Base-by-base conservation (phyloP, 192 early-diverging fungal genomes). In the Coemansia sp. region DNA sequence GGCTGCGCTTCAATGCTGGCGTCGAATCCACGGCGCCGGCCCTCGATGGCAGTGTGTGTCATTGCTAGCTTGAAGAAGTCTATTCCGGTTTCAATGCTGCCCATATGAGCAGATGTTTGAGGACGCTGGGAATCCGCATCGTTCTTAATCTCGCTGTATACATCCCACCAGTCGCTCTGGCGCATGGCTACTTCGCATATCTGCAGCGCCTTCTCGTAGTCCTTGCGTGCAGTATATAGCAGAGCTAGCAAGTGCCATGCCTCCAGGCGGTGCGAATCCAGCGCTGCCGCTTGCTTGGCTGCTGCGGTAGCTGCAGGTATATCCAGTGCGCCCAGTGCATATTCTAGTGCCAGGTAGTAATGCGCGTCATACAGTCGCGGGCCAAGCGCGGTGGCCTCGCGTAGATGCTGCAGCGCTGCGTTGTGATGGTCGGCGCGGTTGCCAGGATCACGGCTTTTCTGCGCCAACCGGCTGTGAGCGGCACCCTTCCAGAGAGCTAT, bases 231-330 rank as follows among this genome's bases (percentile, higher is more conserved):
- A 13, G 89, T 86, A 2, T 83, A 71, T 12, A 87, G 63, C 48
- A 89, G 72, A 6, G 70, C 86, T 23, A 91, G 53, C n/a, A 91
- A 66, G 56, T 91, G 86, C 88, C 88, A 91, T 9, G 88, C 86
- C 28, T 84, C 80, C 31, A 87, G 71, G 39, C 87, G 80, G 6
- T 60, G 56, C 0, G 82, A 50, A 23, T 85, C 75, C 37, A 86
- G 50, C 26, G 58, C 62, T 18, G 88, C 53, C 4, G 83, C 83
- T 31, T 81, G 73, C 50, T 80, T 84, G 3, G 83, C 71, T 12
- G 76, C 53, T 13, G 50, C 42, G 8, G 83, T 80, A 5, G 89
- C 88, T 30, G 80, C 72, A 6, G 67, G 28, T 19, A 86, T 76
- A 30, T 88, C 81, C 14, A 86, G 81, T 1, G 70, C 60, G 55